These are phyloP conservation scores for Xylaria telfairii DNA, from an alignment of 495 filamentous ascomycete species.

Conservation along the genomic window DNA sequence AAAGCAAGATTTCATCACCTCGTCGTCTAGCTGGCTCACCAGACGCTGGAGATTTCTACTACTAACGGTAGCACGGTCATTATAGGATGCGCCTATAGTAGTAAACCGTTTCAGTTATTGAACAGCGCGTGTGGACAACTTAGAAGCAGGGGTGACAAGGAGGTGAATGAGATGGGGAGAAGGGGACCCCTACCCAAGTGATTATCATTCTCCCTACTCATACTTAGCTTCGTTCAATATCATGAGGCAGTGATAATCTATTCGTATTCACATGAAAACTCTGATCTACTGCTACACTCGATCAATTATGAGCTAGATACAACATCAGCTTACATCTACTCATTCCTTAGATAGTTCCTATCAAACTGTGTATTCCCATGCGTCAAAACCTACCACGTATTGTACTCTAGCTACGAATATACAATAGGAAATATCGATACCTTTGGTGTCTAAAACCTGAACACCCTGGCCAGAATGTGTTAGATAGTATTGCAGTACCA, in stretches of 20 bases:
- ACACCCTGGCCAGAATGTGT: not conserved
- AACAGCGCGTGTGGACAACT: not conserved
- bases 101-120: not conserved
- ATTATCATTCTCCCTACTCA: not conserved
- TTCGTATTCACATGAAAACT: not conserved
- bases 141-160: not conserved
- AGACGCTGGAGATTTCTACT: not conserved
- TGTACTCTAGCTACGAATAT: not conserved
- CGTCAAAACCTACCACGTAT: not conserved
- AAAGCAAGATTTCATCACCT: not conserved
- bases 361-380: not conserved
- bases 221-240: not conserved
- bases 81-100: not conserved
- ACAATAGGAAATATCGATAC: not conserved
- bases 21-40: not conserved
- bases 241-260: not conserved
- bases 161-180: not conserved
- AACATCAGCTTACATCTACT: not conserved
- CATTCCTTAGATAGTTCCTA: not conserved
- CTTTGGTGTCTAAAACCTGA: not conserved
- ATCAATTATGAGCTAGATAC: not conserved
- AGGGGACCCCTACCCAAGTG: not conserved
- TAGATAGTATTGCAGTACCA: not conserved
- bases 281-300: not conserved
- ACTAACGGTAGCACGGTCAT: not conserved